Conservation (phyloP, 169 alveolate species). For the Cryptosporidium ubiquitum region DNA sequence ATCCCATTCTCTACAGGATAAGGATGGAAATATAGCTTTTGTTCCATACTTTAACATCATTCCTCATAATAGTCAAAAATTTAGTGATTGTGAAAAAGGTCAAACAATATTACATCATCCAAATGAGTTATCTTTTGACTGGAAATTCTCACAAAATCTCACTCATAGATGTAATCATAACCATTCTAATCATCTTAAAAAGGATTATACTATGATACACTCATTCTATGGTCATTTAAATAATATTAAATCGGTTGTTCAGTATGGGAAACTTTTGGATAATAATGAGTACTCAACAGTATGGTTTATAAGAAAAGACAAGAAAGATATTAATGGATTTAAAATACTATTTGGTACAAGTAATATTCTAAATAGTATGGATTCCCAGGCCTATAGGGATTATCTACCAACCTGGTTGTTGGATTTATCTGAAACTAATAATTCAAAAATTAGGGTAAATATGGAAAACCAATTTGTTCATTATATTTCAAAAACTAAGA, state of each 20-base stretch:
- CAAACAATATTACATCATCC: conserved; percentile 22
- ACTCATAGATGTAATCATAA: neutral
- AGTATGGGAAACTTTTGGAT: conserved; percentile 30
- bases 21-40: conserved; percentile 39
- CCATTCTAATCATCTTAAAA: neutral
- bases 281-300: conserved; percentile 33
- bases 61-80: conserved; percentile 15
- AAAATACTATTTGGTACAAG: conserved; percentile 9
- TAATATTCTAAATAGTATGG: conserved; percentile 2
- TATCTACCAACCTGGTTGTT: conserved; percentile 34
- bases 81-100: neutral
- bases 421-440: neutral
- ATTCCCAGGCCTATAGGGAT: neutral
- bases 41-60: conserved; percentile 25
- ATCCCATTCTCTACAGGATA: conserved; percentile 57
- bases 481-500: conserved; percentile 8
- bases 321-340: neutral
- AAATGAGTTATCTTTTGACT: conserved; percentile 12
- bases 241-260: conserved; percentile 45
- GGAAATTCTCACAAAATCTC: neutral
- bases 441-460: neutral
- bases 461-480: neutral
- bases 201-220: conserved; percentile 4
- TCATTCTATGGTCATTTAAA: conserved; percentile 45
- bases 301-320: conserved; percentile 46